phyloP scores from a whole-genome alignment of 129 eudicot species.

The Smallanthus sonchifolius region DNA sequence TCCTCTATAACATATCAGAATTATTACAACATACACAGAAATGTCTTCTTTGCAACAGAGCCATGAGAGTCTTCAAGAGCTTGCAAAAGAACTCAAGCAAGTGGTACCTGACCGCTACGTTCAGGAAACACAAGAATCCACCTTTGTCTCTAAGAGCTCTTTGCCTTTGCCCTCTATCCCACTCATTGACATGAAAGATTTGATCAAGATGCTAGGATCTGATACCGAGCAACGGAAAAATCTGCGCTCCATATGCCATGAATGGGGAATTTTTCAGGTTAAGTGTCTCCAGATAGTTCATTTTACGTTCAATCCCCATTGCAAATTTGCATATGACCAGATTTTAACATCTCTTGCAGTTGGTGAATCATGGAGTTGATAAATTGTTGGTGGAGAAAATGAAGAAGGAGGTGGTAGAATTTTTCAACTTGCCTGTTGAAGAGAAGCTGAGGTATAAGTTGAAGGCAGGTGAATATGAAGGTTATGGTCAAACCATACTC shows the following conservation, averaged over 20 bases:
- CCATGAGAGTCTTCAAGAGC: slow-evolving; percentile 41
- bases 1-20: slow-evolving; percentile 5
- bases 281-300: neutral
- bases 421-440: slow-evolving; percentile 44
- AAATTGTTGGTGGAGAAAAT: slow-evolving; percentile 36
- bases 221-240: slow-evolving; percentile 4
- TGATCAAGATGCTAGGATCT: slow-evolving; percentile 16
- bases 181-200: slow-evolving; percentile 38
- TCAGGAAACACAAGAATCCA: slow-evolving; percentile 35
- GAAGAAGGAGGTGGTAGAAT: slow-evolving; percentile 30
- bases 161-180: slow-evolving; percentile 37
- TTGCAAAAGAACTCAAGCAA: slow-evolving; percentile 27
- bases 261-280: slow-evolving; percentile 69
- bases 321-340: neutral
- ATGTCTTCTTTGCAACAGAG: slow-evolving; percentile 25
- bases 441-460: slow-evolving; percentile 44
- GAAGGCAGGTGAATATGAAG: slow-evolving; percentile 45
- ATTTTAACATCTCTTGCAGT: slow-evolving; percentile 10
- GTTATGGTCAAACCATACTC: slow-evolving; percentile 51
- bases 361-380: slow-evolving; percentile 57
- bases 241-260: slow-evolving; percentile 20
- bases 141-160: neutral
- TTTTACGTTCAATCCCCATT: neutral
- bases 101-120: slow-evolving; percentile 25
- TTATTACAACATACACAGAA: neutral